Conservation (phyloP, 495 filamentous ascomycete genomes). For the Evernia prunastri region DNA sequence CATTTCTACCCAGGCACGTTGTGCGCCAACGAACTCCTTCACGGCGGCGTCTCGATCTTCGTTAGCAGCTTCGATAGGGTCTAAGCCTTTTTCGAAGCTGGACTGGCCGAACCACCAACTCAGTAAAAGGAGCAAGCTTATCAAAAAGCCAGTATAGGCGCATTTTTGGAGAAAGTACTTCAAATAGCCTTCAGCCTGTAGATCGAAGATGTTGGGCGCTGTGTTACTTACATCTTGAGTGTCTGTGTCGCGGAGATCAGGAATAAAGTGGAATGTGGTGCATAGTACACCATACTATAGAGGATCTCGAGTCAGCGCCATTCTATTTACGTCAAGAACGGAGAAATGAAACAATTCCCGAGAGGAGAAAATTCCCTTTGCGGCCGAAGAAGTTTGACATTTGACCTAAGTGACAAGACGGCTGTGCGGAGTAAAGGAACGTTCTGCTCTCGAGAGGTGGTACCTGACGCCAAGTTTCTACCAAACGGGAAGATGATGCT, state of each 20-base stretch:
- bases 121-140: background rate
- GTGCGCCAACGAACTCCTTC: background rate
- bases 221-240: background rate
- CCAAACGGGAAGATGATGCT: too few relatives aligned
- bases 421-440: too few relatives aligned
- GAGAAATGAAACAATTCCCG: too few relatives aligned
- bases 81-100: background rate
- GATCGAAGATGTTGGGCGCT: background rate
- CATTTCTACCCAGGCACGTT: background rate
- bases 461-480: too few relatives aligned
- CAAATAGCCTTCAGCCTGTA: background rate
- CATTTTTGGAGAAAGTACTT: background rate
- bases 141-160: background rate
- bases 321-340: too few relatives aligned
- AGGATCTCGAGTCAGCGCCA: too few relatives aligned
- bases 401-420: too few relatives aligned
- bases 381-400: too few relatives aligned
- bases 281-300: background rate
- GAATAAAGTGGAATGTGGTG: background rate
- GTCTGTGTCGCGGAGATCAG: background rate
- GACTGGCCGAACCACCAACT: background rate
- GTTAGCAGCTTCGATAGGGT: background rate
- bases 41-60: background rate
- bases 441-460: too few relatives aligned
- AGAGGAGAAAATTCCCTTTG: too few relatives aligned